These are phyloP conservation scores for Pythium chondricola DNA, from an alignment of 352 stramenopile genomes.

Conservation along the genomic window DNA sequence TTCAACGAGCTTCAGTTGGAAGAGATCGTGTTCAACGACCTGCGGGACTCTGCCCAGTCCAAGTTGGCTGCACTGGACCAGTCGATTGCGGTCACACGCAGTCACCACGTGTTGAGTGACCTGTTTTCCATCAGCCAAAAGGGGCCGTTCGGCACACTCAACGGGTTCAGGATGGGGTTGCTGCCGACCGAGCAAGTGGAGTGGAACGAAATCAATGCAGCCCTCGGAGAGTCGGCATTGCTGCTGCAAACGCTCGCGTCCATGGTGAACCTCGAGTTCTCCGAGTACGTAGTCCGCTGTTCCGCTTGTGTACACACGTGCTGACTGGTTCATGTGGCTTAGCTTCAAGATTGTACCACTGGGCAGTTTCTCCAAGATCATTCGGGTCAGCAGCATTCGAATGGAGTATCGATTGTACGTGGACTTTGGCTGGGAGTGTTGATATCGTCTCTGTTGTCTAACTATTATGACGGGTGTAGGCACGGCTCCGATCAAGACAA, in stretches of 20 bases:
- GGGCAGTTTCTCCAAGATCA: constrained; percentile 85
- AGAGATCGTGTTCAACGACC: constrained; percentile 41
- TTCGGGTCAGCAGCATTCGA: constrained; percentile 60
- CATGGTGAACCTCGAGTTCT: constrained; percentile 56
- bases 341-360: constrained; percentile 85
- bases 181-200: constrained; percentile 49
- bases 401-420: constrained; percentile 83
- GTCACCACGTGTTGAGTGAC: constrained; percentile 63
- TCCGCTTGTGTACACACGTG: constrained; percentile 4
- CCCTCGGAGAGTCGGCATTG: constrained; percentile 65
- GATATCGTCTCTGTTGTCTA: neutral
- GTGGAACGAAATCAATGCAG: constrained; percentile 88
- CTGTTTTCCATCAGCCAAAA: constrained; percentile 73
- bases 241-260: constrained; percentile 56
- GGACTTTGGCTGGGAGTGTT: neutral
- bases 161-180: constrained; percentile 75
- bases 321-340: neutral
- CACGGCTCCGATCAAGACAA: constrained; percentile 82
- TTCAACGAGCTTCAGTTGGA: constrained; percentile 50
- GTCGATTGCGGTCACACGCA: constrained; percentile 31
- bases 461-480: constrained; percentile 27
- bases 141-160: constrained; percentile 78
- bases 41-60: constrained; percentile 45
- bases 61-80: constrained; percentile 53
- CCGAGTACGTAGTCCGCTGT: constrained; percentile 37